These are phyloP conservation scores for Fonsecaea erecta DNA, from an alignment of 2,329 filamentous ascomycete genomes.

Conservation along the genomic window DNA sequence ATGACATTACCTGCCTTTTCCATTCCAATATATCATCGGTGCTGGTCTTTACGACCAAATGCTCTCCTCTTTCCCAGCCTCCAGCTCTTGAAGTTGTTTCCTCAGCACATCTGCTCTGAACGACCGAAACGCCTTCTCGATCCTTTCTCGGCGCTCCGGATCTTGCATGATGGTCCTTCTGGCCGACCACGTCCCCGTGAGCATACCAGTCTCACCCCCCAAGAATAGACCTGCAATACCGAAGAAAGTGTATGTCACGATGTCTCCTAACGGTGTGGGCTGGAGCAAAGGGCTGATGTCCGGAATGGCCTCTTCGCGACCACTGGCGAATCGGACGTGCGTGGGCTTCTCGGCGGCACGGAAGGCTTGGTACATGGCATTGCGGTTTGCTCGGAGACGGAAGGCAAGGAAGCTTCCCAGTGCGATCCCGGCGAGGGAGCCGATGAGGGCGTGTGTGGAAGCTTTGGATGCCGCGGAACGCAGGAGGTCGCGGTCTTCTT, in stretches of 20 bases:
- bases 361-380: constrained; percentile 66
- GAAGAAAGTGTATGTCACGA: constrained; percentile 67
- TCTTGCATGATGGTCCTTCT: constrained; percentile 59
- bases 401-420: constrained; percentile 64
- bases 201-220: constrained; percentile 65
- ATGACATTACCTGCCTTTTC: not conserved
- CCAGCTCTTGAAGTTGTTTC: constrained; percentile 61
- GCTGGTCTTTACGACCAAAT: constrained; percentile 17
- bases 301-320: constrained; percentile 64
- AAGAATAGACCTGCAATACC: constrained; percentile 65
- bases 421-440: constrained; percentile 64
- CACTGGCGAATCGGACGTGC: constrained; percentile 65
- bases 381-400: constrained; percentile 60
- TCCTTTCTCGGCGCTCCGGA: constrained; percentile 58
- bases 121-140: constrained; percentile 66
- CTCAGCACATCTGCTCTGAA: constrained; percentile 68
- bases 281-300: constrained; percentile 63
- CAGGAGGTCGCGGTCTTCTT: constrained; percentile 64
- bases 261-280: constrained; percentile 63
- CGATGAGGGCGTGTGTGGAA: constrained; percentile 60
- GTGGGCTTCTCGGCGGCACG: constrained; percentile 65
- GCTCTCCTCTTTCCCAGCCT: constrained; percentile 45
- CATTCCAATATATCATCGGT: not conserved
- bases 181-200: constrained; percentile 62
- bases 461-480: constrained; percentile 61